A percentile compares a stretch with the other conserved stretches of the same genome.
Conservation (phyloP, 1,284 basidiomycete genomes). For the Sanghuangporus weigelae region DNA sequence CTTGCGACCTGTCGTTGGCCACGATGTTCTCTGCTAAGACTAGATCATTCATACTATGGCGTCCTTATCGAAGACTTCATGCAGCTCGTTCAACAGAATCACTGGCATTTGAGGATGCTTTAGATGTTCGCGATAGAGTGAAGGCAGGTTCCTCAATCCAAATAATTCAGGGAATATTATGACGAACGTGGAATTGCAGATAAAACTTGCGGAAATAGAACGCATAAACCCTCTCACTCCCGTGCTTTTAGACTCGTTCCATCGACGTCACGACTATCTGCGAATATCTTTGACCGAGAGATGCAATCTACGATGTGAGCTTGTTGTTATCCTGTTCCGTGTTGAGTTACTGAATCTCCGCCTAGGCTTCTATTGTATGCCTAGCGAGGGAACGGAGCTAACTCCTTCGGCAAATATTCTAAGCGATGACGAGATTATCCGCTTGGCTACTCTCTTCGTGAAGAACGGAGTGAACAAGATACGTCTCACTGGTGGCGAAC, state of each 20-base stretch:
- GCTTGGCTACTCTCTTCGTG: conserved; percentile 75
- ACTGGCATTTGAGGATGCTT: neutral
- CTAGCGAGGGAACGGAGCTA: conserved; percentile 72
- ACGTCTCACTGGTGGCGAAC: conserved; percentile 84
- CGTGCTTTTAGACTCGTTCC: conserved; percentile 61
- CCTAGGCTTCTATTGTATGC: conserved; percentile 88
- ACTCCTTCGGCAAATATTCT: conserved; percentile 68
- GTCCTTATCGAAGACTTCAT: neutral
- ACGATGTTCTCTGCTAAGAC: neutral
- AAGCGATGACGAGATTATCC: conserved; percentile 71
- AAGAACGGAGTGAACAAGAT: conserved; percentile 82
- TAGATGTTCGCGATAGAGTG: conserved; percentile 1
- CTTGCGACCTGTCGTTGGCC: neutral
- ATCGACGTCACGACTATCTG: conserved; percentile 74
- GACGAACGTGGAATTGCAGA: neutral
- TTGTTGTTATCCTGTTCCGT: neutral
- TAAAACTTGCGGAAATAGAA: conserved; percentile 7
- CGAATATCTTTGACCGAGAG: conserved; percentile 83
- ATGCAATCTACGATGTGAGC: conserved; percentile 81
- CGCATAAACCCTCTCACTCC: conserved; percentile 26
- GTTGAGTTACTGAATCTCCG: neutral
- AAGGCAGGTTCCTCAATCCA: neutral
- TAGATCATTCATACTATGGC: neutral
- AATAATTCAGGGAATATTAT: neutral
- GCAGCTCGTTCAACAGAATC: neutral